phyloP scores from a whole-genome alignment of 495 filamentous ascomycete genomes.

The Trypethelium eluteriae region DNA sequence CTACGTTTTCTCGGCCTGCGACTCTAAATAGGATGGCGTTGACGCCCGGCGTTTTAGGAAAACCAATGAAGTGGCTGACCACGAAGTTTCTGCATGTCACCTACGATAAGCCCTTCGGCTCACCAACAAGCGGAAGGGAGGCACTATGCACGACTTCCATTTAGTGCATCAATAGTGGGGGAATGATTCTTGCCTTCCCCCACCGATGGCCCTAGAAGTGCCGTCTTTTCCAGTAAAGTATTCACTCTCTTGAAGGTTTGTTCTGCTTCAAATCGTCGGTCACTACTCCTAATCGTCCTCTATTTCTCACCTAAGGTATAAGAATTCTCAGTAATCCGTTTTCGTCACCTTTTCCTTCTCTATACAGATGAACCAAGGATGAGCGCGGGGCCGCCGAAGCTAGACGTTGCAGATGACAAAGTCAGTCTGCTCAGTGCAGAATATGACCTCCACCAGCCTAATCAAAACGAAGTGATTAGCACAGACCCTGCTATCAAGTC shows the following conservation, averaged over 20 bases:
- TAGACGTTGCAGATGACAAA: conserved; percentile 17
- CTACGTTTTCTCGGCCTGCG: too few relatives aligned
- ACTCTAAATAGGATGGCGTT: too few relatives aligned
- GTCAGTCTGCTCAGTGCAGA: conserved; percentile 11
- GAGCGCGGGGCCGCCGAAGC: conserved; percentile 6
- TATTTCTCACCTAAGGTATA: neutral
- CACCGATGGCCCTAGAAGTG: neutral
- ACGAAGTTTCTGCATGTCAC: neutral
- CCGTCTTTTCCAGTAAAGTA: neutral
- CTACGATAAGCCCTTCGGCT: neutral
- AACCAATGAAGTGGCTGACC: neutral
- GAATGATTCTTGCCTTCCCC: neutral
- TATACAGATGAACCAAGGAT: neutral
- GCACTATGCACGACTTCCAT: neutral
- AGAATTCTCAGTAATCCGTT: neutral
- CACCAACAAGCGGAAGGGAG: neutral
- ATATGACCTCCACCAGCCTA: conserved; percentile 9
- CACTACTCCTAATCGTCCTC: neutral
- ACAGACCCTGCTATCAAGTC: neutral
- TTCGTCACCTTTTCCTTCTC: neutral
- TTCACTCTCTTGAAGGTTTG: neutral
- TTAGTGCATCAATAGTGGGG: conserved; percentile 8
- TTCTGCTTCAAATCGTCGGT: neutral
- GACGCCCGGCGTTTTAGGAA: too few relatives aligned
- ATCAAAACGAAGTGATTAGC: conserved; percentile 4